These are phyloP conservation scores for Fomitopsis palustris DNA, from an alignment of 1,284 basidiomycete genomes.

Conservation along the genomic window DNA sequence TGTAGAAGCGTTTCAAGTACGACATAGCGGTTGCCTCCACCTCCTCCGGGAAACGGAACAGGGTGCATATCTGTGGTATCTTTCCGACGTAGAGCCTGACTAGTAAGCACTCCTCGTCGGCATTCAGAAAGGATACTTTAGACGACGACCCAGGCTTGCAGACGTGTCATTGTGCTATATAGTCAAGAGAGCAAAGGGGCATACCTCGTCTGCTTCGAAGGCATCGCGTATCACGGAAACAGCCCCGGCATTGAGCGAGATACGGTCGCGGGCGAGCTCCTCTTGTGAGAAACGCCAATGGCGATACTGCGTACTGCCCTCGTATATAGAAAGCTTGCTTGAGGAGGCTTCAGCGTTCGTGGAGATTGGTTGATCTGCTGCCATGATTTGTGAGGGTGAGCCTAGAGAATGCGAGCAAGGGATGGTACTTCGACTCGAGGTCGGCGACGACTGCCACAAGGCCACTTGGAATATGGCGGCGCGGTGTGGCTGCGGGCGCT, in stretches of 20 bases:
- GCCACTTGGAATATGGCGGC: not conserved
- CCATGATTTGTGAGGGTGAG: not conserved
- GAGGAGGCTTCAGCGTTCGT: constrained; percentile 10
- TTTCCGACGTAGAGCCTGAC: constrained; percentile 90
- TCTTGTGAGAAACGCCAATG: constrained; percentile 85
- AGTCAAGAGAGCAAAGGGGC: constrained; percentile 19
- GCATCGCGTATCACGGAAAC: constrained; percentile 72
- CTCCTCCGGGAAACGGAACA: constrained; percentile 86
- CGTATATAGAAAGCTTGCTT: constrained; percentile 49
- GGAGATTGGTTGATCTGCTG: constrained; percentile 3
- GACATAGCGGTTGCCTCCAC: constrained; percentile 91
- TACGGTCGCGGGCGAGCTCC: constrained; percentile 56
- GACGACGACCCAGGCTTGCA: constrained; percentile 63
- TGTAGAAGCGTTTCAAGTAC: constrained; percentile 96
- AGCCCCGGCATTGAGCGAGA: constrained; percentile 68
- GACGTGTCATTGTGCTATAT: constrained; percentile 4
- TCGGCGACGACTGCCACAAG: not conserved
- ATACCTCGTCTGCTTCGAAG: constrained; percentile 79
- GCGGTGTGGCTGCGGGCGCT: not conserved
- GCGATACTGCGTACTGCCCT: constrained; percentile 81
- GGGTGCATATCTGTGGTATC: constrained; percentile 80
- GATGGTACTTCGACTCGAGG: not conserved
- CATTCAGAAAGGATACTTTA: constrained; percentile 68
- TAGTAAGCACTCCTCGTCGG: constrained; percentile 84
- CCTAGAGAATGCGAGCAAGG: not conserved